Conservation (phyloP, 148 eudicot species). For the Nepenthes mirabilis region DNA sequence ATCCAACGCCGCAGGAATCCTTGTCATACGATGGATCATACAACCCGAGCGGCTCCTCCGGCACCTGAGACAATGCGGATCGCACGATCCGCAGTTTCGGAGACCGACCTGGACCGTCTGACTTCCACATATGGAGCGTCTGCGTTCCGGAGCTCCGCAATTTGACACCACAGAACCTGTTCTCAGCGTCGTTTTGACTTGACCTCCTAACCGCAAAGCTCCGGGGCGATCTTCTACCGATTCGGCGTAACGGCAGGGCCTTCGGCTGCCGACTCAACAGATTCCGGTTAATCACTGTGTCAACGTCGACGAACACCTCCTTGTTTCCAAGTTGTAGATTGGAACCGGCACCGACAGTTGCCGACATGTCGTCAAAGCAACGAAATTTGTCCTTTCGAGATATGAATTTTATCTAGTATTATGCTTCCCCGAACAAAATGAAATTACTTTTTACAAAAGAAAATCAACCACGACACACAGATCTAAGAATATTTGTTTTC, state of each 20-base stretch:
- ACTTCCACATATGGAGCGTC: conserved; percentile 23
- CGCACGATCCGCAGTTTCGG: conserved; percentile 41
- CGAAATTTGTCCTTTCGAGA: too few species aligned
- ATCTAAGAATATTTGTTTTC: too few species aligned
- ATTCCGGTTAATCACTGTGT: too few species aligned
- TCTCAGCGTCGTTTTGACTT: not conserved
- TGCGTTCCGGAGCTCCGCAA: conserved; percentile 18
- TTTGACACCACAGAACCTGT: conserved; percentile 18
- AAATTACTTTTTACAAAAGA: too few species aligned
- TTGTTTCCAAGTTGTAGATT: too few species aligned
- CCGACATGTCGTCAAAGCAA: too few species aligned
- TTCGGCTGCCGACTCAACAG: conserved; percentile 3
- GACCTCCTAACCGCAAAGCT: conserved; percentile 29
- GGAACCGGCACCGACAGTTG: too few species aligned
- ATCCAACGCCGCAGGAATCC: conserved; percentile 97
- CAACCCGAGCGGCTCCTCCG: conserved; percentile 84
- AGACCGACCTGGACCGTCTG: conserved; percentile 45
- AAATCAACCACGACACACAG: too few species aligned
- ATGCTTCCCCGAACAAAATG: too few species aligned
- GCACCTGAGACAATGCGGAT: conserved; percentile 69
- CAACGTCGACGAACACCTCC: too few species aligned
- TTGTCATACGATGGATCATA: conserved; percentile 75
- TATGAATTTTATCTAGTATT: too few species aligned
- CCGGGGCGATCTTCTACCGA: conserved; percentile 23
- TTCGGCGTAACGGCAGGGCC: conserved; percentile 23